Conservation (phyloP, 2,329 filamentous ascomycete species). For the Xylaria sp. region DNA sequence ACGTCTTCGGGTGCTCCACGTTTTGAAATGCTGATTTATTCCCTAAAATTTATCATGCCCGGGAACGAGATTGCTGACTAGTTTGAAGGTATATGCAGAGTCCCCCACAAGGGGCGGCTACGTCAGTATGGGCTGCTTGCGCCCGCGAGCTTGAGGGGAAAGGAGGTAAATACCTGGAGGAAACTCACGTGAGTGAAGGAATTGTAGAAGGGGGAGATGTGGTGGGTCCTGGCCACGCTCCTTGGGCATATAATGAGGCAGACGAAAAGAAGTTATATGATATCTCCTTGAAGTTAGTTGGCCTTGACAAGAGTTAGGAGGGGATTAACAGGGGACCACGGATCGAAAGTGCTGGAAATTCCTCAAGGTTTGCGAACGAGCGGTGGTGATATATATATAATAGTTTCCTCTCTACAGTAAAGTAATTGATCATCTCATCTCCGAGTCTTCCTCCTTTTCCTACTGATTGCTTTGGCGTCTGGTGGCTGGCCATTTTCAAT, state of each 20-base stretch:
- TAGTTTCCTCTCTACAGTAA: background rate
- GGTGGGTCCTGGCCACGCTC: conserved; percentile 15
- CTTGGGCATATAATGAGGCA: conserved; percentile 21
- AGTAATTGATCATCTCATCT: conserved; percentile 24
- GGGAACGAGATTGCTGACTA: conserved; percentile 2
- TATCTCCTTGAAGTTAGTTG: conserved; percentile 15
- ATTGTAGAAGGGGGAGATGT: conserved; percentile 14
- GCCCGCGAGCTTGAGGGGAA: conserved; percentile 52
- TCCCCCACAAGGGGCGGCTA: conserved; percentile 57
- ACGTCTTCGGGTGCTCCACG: background rate
- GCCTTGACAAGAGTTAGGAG: background rate
- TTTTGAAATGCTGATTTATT: background rate
- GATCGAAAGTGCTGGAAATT: background rate
- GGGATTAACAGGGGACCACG: background rate
- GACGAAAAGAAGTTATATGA: conserved; percentile 29
- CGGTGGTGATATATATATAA: background rate
- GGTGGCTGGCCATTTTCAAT: conserved; percentile 35
- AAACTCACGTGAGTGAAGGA: conserved; percentile 25
- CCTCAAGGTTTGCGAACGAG: background rate
- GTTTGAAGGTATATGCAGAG: conserved; percentile 46
- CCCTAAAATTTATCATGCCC: background rate
- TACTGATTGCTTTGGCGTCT: conserved; percentile 26
- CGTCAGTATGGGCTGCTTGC: conserved; percentile 54
- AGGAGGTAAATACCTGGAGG: conserved; percentile 53
- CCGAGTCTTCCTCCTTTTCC: conserved; percentile 41